A percentile compares a stretch with the other conserved stretches of the same genome.
Evolutionary conservation across 345 rosid species (phyloP).

Genomic region (Camelina sativa): DNA sequence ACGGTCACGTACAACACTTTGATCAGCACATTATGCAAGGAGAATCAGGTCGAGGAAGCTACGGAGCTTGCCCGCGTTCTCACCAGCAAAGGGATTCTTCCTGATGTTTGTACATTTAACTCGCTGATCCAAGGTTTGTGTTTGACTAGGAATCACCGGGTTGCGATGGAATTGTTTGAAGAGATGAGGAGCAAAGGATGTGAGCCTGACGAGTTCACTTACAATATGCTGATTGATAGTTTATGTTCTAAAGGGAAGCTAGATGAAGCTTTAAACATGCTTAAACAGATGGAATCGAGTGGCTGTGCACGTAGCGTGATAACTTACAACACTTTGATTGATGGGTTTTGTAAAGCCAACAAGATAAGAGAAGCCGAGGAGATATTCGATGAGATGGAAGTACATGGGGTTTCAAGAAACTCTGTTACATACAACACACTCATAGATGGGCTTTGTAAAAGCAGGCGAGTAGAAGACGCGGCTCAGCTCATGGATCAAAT

Average conservation of each 20-base stretch:
- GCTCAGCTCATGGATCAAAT: constrained; percentile 90
- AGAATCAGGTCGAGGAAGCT: constrained; percentile 83
- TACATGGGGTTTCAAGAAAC: constrained; percentile 85
- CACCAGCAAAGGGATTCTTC: constrained; percentile 75
- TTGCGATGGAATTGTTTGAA: constrained; percentile 69
- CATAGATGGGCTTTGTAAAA: constrained; percentile 82
- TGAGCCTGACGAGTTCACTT: constrained; percentile 83
- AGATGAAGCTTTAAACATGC: constrained; percentile 65
- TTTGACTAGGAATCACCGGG: constrained; percentile 55
- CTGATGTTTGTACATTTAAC: constrained; percentile 64
- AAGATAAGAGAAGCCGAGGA: constrained; percentile 82
- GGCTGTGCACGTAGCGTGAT: constrained; percentile 78
- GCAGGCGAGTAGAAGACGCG: constrained; percentile 76
- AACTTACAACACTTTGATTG: constrained; percentile 86
- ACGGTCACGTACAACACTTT: constrained; percentile 90
- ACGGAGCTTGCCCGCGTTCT: constrained; percentile 67
- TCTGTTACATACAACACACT: constrained; percentile 86
- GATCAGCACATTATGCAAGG: constrained; percentile 79
- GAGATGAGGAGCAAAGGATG: constrained; percentile 90
- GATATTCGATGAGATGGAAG: constrained; percentile 92
- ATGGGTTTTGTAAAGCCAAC: constrained; percentile 81
- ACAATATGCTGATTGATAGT: constrained; percentile 79
- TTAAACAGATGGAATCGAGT: constrained; percentile 79
- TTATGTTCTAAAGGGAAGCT: constrained; percentile 71
- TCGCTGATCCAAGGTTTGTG: constrained; percentile 87